Percentiles rank a stretch among this genome's conserved stretches.
phyloP scores from a whole-genome alignment of 306 rosid genomes.

The Morella rubra region DNA sequence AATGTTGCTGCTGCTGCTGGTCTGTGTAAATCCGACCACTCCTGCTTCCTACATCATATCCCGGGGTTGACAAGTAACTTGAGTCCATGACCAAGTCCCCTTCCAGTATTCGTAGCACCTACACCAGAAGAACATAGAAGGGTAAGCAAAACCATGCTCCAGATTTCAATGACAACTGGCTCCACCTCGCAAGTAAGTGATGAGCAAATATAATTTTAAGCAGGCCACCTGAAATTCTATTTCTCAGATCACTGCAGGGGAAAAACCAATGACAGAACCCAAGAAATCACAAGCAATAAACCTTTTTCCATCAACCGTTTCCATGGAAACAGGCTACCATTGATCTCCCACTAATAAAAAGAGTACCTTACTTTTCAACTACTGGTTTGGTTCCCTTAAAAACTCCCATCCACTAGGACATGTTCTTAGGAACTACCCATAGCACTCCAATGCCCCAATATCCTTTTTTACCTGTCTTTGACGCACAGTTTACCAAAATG shows the following conservation, averaged over 20 bases:
- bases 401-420: background rate
- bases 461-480: background rate
- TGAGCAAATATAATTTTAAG: background rate
- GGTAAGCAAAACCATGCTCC: background rate
- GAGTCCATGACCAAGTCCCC: conserved; percentile 92
- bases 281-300: background rate
- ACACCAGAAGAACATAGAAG: conserved; percentile 19
- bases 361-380: background rate
- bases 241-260: too few relatives aligned
- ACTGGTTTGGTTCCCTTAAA: background rate
- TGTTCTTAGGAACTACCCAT: background rate
- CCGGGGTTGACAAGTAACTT: conserved; percentile 57
- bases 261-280: background rate
- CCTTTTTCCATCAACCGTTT: background rate
- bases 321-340: background rate
- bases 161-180: background rate
- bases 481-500: background rate
- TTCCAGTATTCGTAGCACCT: conserved; percentile 95
- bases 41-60: conserved; percentile 72
- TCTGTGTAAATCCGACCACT: conserved; percentile 79
- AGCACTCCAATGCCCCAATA: background rate
- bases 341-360: background rate
- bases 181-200: background rate
- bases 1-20: conserved; percentile 55
- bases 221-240: background rate